phyloP scores from a whole-genome alignment of 1,284 basidiomycete species.

The Tetrapyrgos nigripes region DNA sequence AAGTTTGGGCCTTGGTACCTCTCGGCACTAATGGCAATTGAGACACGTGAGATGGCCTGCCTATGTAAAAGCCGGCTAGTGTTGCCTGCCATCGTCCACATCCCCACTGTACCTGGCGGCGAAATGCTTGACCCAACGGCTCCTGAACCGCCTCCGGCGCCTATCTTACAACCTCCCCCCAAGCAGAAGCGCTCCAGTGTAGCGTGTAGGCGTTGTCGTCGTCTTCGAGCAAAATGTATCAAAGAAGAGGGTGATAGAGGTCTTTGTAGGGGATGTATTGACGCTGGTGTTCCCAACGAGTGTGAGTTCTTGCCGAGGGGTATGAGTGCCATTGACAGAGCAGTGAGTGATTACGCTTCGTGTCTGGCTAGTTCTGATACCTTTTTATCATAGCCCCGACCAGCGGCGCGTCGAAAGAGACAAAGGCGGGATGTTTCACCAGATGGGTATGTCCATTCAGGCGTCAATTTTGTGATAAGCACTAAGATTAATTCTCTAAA shows the following conservation, averaged over 20 bases:
- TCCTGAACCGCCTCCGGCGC: slow-evolving; percentile 13
- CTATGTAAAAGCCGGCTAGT: background rate
- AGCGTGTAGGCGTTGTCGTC: slow-evolving; percentile 20
- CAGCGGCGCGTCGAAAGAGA: slow-evolving; percentile 20
- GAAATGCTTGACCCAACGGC: slow-evolving; percentile 19
- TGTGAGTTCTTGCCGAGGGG: slow-evolving; percentile 22
- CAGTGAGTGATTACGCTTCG: slow-evolving; percentile 13
- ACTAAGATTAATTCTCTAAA: background rate
- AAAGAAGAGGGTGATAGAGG: slow-evolving; percentile 18
- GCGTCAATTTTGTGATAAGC: background rate
- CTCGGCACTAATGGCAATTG: too few relatives aligned
- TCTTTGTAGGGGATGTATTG: slow-evolving; percentile 19
- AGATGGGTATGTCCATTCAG: slow-evolving; percentile 14
- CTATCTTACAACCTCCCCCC: slow-evolving; percentile 16
- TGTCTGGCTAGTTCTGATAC: background rate
- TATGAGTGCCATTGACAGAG: slow-evolving; percentile 24
- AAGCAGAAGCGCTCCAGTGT: slow-evolving; percentile 24
- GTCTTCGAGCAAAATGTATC: slow-evolving; percentile 22
- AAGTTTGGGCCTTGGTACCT: too few relatives aligned
- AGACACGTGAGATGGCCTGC: background rate
- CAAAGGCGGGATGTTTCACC: slow-evolving; percentile 18
- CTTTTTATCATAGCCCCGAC: slow-evolving; percentile 13
- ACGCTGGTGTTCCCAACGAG: slow-evolving; percentile 22
- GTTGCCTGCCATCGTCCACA: background rate
- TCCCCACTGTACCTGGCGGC: background rate